These are phyloP conservation scores for Trypanosomatidae sp. DNA, from an alignment of 208 protist genomes.

Conservation along the genomic window DNA sequence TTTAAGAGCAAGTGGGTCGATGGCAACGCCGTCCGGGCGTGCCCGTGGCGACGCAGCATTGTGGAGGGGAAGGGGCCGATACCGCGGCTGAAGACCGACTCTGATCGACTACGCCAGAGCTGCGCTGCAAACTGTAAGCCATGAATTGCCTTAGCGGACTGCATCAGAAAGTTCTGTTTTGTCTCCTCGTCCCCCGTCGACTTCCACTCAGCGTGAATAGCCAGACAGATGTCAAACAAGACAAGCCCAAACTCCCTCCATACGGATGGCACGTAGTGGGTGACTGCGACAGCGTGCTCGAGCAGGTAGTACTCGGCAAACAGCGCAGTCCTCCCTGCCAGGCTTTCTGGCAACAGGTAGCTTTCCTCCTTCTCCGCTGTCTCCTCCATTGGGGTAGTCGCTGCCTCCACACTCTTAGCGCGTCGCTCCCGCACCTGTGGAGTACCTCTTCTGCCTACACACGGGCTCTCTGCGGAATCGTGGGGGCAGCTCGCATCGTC, in stretches of 20 bases:
- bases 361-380: neutral
- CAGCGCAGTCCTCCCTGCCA: conserved; percentile 49
- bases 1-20: conserved; percentile 73
- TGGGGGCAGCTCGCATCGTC: neutral
- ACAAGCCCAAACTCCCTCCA: conserved; percentile 88
- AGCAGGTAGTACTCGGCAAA: conserved; percentile 82
- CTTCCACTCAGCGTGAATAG: conserved; percentile 81
- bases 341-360: conserved; percentile 20
- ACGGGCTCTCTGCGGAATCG: neutral
- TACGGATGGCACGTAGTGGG: conserved; percentile 50
- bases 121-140: conserved; percentile 75
- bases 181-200: conserved; percentile 65
- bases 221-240: conserved; percentile 85
- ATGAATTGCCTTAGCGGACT: conserved; percentile 78
- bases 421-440: neutral
- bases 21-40: conserved; percentile 70
- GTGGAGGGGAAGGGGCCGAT: conserved; percentile 69
- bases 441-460: neutral
- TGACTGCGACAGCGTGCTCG: conserved; percentile 69
- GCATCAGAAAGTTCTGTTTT: conserved; percentile 72
- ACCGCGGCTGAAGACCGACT: conserved; percentile 44
- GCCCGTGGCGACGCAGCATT: conserved; percentile 52
- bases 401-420: neutral
- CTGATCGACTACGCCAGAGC: conserved; percentile 65
- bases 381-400: neutral